phyloP scores from a whole-genome alignment of 331 rosid genomes.

The Rhamnella rubrinervis region DNA sequence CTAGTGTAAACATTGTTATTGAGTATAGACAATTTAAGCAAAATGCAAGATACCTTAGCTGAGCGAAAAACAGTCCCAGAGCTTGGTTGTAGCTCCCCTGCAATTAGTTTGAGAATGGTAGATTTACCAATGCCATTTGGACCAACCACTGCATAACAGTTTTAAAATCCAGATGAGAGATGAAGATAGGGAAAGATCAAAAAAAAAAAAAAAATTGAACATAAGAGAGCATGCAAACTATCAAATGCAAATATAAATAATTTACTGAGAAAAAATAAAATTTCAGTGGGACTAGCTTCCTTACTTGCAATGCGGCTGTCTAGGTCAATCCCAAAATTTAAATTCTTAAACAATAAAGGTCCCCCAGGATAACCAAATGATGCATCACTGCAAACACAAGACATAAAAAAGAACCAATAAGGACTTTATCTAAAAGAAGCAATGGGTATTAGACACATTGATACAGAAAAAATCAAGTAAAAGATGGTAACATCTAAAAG shows the following conservation, averaged over 20 bases:
- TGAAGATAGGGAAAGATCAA: slow-evolving; percentile 16
- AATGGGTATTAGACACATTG: background rate
- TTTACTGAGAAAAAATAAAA: slow-evolving; percentile 4
- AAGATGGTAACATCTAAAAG: background rate
- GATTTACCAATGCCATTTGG: slow-evolving; percentile 99
- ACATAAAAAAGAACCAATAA: slow-evolving; percentile 14
- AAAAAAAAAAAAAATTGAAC: background rate
- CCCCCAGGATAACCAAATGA: slow-evolving; percentile 99
- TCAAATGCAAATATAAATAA: background rate
- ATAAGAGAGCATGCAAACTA: background rate
- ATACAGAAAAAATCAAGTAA: background rate
- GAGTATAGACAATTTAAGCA: slow-evolving; percentile 1
- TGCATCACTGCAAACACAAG: slow-evolving; percentile 74
- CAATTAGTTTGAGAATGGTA: slow-evolving; percentile 90
- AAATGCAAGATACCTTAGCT: slow-evolving; percentile 69
- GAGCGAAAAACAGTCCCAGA: slow-evolving; percentile 97
- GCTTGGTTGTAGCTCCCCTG: slow-evolving; percentile 95
- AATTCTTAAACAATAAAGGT: slow-evolving; percentile 76
- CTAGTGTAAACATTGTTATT: slow-evolving; percentile 1
- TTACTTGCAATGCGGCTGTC: slow-evolving; percentile 99
- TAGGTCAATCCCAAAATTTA: slow-evolving; percentile 97
- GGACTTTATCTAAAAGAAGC: background rate
- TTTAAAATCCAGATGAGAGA: slow-evolving; percentile 18
- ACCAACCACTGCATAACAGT: slow-evolving; percentile 88
- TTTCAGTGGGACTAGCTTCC: slow-evolving; percentile 31